Evolutionary conservation across 805 yeast species (phyloP), one percentile per base, ranked within the genome.

Genomic region (Pichia sporocuriosa): DNA sequence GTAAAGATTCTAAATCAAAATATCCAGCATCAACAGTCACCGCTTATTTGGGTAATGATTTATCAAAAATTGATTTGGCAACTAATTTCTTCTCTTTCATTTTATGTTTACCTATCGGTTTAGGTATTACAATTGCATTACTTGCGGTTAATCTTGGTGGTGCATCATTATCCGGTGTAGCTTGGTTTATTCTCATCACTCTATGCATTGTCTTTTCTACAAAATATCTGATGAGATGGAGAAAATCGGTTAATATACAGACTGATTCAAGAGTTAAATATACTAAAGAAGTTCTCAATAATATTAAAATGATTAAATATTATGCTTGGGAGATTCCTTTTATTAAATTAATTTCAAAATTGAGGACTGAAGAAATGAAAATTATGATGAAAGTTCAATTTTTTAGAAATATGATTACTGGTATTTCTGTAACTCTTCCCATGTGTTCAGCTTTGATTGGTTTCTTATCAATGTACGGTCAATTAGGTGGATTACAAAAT

Each of bases 321-420:
- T 89, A 88, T 58, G 84, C 94, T 1, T 89, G 96, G 96, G 97
- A 89, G 62, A 69, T 69, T 25, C 88, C 96, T 1, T 89, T 86
- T 57, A 69, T 70, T 40, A 59, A 69, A 9, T 65, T 71, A 39
- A 72, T 89, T 27, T 55, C 75, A 13, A 69, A 67, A 11, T 67
- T 75, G 22, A 74, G 97, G 57, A 53, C 56, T 0, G 55, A 65
- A 17, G 97, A 88, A 62, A 79, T 84, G 73, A 51, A 54, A 4
- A 66, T 68, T 38, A 72, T 89, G 45, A 70, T 78, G 47, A 67
- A 63, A 40, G 74, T 86, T 68, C 89, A 84, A 54, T 67, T 79
- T 32, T 58, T 76, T 23, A 76, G 89, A 57, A 84, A 76, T 51
- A 48, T 70, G 17, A 59, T 81, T 35, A 75, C 81, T 40, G 81